phyloP scores from a whole-genome alignment of 139 green algal genomes.

The Choricystis sp. region DNA sequence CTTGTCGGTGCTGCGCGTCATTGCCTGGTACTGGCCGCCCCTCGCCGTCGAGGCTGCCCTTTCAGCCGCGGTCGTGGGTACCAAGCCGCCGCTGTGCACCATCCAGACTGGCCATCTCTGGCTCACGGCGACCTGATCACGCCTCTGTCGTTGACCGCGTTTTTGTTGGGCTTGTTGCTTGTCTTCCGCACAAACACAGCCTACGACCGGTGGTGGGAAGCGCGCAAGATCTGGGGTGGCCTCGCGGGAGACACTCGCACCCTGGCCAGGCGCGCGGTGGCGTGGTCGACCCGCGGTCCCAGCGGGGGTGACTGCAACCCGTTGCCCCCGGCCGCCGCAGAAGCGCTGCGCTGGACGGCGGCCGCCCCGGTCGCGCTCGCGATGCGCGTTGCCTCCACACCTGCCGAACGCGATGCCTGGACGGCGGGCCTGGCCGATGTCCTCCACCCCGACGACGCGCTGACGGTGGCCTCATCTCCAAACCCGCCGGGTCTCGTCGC shows the following conservation, averaged over 20 bases:
- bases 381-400: no score
- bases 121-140: slow-evolving; percentile 5
- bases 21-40: background rate
- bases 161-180: slow-evolving; percentile 31
- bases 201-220: slow-evolving; percentile 37
- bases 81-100: background rate
- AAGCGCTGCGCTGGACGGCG: slow-evolving; percentile 22
- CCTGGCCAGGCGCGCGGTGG: slow-evolving; percentile 11
- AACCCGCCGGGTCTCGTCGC: slow-evolving; percentile 7
- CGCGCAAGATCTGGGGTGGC: slow-evolving; percentile 21
- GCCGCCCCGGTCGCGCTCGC: slow-evolving; percentile 14
- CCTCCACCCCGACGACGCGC: slow-evolving; percentile 3
- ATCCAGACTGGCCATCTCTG: background rate
- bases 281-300: slow-evolving; percentile 4
- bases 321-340: background rate
- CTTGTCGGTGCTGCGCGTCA: background rate
- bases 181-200: slow-evolving; percentile 34
- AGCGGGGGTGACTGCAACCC: slow-evolving; percentile 2
- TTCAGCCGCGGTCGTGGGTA: background rate
- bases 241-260: slow-evolving; percentile 20
- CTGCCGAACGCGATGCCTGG: no score
- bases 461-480: background rate
- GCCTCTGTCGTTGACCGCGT: slow-evolving; percentile 21
- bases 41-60: background rate
- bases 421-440: slow-evolving; percentile 4